These are phyloP conservation scores for Salix arbutifolia DNA, from an alignment of 345 rosid genomes.

Conservation along the genomic window DNA sequence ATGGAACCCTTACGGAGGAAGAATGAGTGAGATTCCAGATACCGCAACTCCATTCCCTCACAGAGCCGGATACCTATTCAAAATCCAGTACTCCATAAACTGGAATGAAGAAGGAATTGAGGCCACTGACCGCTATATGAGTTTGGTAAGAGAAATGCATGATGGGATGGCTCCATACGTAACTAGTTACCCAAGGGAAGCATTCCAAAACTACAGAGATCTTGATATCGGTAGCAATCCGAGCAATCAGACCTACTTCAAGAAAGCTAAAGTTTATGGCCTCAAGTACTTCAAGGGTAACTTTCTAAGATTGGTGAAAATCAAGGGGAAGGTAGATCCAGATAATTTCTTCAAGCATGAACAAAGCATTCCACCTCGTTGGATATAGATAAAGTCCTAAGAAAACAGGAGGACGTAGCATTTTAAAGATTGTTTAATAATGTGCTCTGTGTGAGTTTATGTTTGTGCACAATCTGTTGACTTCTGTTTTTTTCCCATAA, in stretches of 20 bases:
- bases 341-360: not conserved
- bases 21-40: slow-evolving; percentile 7
- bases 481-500: not conserved
- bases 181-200: not conserved
- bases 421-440: not conserved
- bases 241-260: not conserved
- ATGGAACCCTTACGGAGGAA: slow-evolving; percentile 18
- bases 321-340: not conserved
- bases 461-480: too few species aligned
- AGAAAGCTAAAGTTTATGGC: not conserved
- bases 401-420: not conserved
- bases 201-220: slow-evolving; percentile 3
- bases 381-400: not conserved
- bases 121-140: not conserved
- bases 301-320: not conserved
- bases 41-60: slow-evolving; percentile 14
- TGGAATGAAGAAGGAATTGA: slow-evolving; percentile 1
- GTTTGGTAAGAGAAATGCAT: slow-evolving; percentile 2
- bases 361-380: not conserved
- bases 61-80: slow-evolving; percentile 10
- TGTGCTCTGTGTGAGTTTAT: not conserved
- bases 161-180: not conserved
- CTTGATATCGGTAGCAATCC: not conserved
- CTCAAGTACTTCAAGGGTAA: not conserved
- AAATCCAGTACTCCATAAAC: not conserved